Evolutionary conservation across 306 rosid species (phyloP), one percentile per base, ranked within the genome.

Genomic region (Dryas alaskensis): DNA sequence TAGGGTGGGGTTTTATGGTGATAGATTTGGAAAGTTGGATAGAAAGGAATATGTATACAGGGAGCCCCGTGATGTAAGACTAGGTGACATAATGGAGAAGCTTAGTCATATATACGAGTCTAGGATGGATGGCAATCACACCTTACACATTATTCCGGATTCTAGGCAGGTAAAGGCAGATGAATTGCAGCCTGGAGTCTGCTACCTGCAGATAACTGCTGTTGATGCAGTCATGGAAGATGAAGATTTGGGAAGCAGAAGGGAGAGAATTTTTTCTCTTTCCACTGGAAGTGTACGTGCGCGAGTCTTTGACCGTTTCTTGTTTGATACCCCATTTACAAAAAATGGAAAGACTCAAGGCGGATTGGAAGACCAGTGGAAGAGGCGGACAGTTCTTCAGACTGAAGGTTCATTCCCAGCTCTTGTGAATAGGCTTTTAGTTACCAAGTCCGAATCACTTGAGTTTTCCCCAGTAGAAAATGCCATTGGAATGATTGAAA

Each of bases 401-500:
- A 94, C 98, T 0, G 92, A 86, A 82, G 98, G 97, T 46, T 94
- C 98, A 65, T 94, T 94, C 81, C 98, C 97, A n/a, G 96, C 98
- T 68, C 88, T 94, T 58, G 96, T 94, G 74, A 94, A 91, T 81
- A 87, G 98, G 90, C 84, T 94, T n/a, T 63, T 83, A 76, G 96
- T 94, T 37, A 89, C 45, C 49, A 94, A 94, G 80, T 94, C 97
- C 0, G 97, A 94, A 80, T 94, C 97, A 10, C 96, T 94, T 4
- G 98, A 94, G 88, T 94, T 94, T 75, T 94, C 98, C 47, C 98
- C 97, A 0, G 96, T 94, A 4, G 98, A 94, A 82, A 94, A 94
- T 84, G 98, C 98, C 58, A 94, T 91, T 67, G 98, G 98, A 83
- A 94, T 94, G 98, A 94, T 94, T 78, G 98, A 94, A 83, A 94